Base-by-base conservation (phyloP, 768 basidiomycete species). In the Boletus coccyginus region DNA sequence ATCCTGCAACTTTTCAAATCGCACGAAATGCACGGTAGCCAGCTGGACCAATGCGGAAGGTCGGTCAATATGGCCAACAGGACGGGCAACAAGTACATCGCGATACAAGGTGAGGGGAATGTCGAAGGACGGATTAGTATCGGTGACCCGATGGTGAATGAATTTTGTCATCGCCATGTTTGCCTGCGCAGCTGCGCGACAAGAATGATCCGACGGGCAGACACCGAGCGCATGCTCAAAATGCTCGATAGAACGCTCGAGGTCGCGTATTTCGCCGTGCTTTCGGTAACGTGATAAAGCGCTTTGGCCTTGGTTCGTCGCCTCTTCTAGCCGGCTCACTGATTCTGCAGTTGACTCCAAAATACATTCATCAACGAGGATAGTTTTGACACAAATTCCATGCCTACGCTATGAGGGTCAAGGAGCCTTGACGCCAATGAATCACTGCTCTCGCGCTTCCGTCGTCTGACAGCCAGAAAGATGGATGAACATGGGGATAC, bases 11-110 rank as follows among this genome's bases (percentile, higher is more conserved):
- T 29, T 39, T 19, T 46, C 36, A 12, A 48, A 53, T 14, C 41
- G 24, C 19, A 19, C 14, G 7, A 29, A 33, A 39, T 31, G 41
- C 6, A 55, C 48, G 12, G 13, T 1, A 8, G 52, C 52, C 13
- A 58, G 43, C 10, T 58, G 42, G 5, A 58, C 33, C 38, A 58
- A 41, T 9, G 52, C 54, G 5, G 29, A 19, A 5, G 47, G 43
- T 50, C 52, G 33, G n/a, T 58, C 57, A 9, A 48, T 52, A 21
- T 55, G 52, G 27, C 57, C 47, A 7, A 35, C n/a, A 19, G 52
- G 48, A 33, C 57, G 52, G 7, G 36, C 5, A 21, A 29, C 17
- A 27, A 57, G 56, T 10, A 40, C 53, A n/a, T 43, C 17, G 3
- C 19, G 40, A 19, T 50, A 50, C 17, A 48, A 24, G 2, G 21